Base-by-base conservation (phyloP, 2,329 filamentous ascomycete genomes). In the Cladosporium austrohemisphaericum region DNA sequence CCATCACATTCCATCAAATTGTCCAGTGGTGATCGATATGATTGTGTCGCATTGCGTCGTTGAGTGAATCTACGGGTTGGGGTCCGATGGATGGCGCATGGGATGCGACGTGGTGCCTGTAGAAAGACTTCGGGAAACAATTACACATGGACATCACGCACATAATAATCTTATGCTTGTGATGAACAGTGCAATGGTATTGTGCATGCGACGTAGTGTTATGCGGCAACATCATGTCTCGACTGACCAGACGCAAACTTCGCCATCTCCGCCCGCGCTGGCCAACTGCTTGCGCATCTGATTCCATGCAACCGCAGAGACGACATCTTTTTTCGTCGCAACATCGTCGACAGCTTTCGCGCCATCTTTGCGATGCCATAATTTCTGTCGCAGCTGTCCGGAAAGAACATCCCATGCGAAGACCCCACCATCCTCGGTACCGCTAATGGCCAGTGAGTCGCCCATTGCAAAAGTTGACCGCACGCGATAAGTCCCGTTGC, bases 371-470 rank as follows among this genome's bases (percentile, higher is more conserved):
- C 62, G 64, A 52, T 76, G 74, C 28, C 65, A 69, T 5, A 95
- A 69, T 56, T 74, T 80, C 25, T 85, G 80, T 51, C 81, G 74
- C 43, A 86, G 65, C 48, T 83, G 79, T 1, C 88, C 91, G 5
- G 78, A 85, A 48, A 95, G 66, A 16, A 95, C 71, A 70, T 96
- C 90, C 92, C 92, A 97, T 1, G 82, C 88, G 72, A 84, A 84
- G 6, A 90, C 69, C 60, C 76, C 75, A 2, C 86, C 86, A 53
- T 85, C 74, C 68, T 96, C 91, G 60, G 90, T 89, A 6, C 92
- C 92, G 43, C 82, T 86, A 3, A 96, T 61, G 1, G 93, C 88
- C 41, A 85, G 84, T 52, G 80, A 83, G 68, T 95, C 92, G 55
- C 79, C 83, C 23, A 81, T 77, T 1, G 88, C 91, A 49, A 96